Conservation (phyloP, 2,329 filamentous ascomycete species). For the Leptographium lundbergii region DNA sequence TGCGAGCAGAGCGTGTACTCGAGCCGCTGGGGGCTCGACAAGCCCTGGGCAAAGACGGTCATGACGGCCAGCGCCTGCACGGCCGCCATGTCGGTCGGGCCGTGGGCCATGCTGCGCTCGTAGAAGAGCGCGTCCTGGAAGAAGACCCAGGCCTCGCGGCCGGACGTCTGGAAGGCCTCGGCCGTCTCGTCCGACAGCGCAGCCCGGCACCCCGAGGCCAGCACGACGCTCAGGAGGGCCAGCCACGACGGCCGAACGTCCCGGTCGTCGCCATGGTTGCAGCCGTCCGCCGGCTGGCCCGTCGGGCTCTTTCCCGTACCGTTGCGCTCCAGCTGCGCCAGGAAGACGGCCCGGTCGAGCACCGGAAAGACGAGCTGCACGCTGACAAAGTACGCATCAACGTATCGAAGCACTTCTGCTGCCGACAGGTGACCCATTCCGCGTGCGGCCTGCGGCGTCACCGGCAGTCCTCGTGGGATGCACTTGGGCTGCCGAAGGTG, state of each 20-base stretch:
- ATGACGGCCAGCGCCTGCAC: constrained; percentile 5
- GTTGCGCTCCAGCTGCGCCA: neutral
- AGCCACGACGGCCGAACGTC: constrained; percentile 1
- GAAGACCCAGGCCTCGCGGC: constrained; percentile 2
- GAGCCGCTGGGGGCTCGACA: constrained; percentile 5
- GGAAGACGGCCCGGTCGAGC: constrained; percentile 2
- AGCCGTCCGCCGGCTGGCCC: neutral
- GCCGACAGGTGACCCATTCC: neutral
- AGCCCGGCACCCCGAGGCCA: constrained; percentile 4
- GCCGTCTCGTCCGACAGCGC: constrained; percentile 5
- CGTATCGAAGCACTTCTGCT: neutral
- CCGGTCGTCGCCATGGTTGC: neutral
- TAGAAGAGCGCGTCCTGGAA: constrained; percentile 6
- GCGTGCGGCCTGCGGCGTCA: neutral
- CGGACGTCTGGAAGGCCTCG: constrained; percentile 3
- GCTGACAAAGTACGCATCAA: constrained; percentile 5
- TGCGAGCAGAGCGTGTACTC: constrained; percentile 6
- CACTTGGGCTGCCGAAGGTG: constrained; percentile 7
- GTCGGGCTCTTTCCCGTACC: neutral
- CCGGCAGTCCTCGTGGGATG: neutral
- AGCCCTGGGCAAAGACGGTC: constrained; percentile 4
- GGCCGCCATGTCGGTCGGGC: constrained; percentile 2
- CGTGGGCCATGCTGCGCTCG: constrained; percentile 3
- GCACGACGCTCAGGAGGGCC: constrained; percentile 2
- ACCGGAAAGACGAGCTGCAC: constrained; percentile 3